Base-by-base conservation (phyloP, 257 asterid species). In the Cordia subcordata region DNA sequence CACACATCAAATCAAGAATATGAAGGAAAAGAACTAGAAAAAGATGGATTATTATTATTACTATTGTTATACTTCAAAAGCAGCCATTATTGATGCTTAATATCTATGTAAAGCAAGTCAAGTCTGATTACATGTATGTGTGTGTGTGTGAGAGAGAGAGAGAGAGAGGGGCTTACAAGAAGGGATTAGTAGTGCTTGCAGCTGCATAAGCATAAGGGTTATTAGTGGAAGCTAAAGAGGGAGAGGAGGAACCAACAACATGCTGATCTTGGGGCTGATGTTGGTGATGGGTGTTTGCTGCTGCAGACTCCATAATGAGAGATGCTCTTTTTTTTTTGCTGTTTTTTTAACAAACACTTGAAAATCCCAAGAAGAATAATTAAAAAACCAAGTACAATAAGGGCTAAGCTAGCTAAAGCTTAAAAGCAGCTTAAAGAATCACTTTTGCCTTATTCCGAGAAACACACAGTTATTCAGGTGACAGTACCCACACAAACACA, bases 301-400 rank as follows among this genome's bases (percentile, higher is more conserved):
- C 82, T 74, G 88, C 3, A 6, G 35, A 79, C 70, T 86, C 96
- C 96, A 86, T 27, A 72, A 66, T 66, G 13, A 20, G 23, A 27
- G 35, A 27, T 27, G 35, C 40, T 74, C 68, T 67, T 72, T 62
- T 71, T 66, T 79, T 68, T 72, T 71, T 74, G 70, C 69, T 72
- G 62, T 71, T 66, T 79, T 68, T 72, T 71, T 68, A 64, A 73
- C 21, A 38, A 60, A 44, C 64, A 69, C 87, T 83, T 85, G 95
- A 83, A 81, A 83, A 85, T 88, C 91, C 96, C 96, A 80, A 88
- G 93, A 85, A 61, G 65, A 64, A 73, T 55, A 68, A 76, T 60
- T 63, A 81, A 69, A 70, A 51, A 57, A 71, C n/a, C 13, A 27
- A 27, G n/a, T n/a, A 27, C 35, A 27, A 27, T 69, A 9, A 10